phyloP scores from a whole-genome alignment of 345 rosid species.

The Aquilaria malaccensis region DNA sequence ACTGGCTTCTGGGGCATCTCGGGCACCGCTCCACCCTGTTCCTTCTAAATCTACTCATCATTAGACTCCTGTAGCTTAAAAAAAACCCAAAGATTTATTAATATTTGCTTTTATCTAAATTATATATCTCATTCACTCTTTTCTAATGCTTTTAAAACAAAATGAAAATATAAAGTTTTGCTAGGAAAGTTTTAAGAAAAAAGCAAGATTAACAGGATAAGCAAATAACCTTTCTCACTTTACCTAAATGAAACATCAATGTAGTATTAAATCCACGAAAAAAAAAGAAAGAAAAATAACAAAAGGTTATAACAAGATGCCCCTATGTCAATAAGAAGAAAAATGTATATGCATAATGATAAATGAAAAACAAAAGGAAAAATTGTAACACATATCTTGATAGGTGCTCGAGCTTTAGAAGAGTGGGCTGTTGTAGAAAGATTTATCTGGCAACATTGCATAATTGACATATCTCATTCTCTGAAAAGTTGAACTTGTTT shows the following conservation, averaged over 20 bases:
- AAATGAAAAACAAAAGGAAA: not conserved
- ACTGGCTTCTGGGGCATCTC: too few relatives aligned
- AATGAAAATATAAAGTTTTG: too few relatives aligned
- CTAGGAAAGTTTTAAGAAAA: not conserved
- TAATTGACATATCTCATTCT: conserved; percentile 84
- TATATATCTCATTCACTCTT: too few relatives aligned
- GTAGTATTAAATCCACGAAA: not conserved
- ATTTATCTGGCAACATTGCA: conserved; percentile 57
- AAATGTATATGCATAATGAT: not conserved
- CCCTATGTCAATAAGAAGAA: not conserved
- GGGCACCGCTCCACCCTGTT: too few relatives aligned
- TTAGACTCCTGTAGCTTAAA: too few relatives aligned
- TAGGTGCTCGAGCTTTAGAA: conserved; percentile 90
- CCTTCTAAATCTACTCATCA: too few relatives aligned
- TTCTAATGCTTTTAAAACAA: too few relatives aligned
- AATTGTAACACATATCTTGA: conserved; percentile 84
- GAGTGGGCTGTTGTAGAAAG: conserved; percentile 82
- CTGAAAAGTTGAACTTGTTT: conserved; percentile 77
- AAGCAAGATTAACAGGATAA: not conserved
- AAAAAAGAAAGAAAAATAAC: not conserved
- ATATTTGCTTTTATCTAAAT: too few relatives aligned
- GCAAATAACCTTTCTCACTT: not conserved
- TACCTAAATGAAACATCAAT: too few relatives aligned
- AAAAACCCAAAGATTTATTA: too few relatives aligned
- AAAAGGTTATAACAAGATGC: not conserved